Percentiles rank a stretch among this genome's conserved stretches.
Conservation (phyloP, 345 rosid genomes). For the Populus ilicifolia region DNA sequence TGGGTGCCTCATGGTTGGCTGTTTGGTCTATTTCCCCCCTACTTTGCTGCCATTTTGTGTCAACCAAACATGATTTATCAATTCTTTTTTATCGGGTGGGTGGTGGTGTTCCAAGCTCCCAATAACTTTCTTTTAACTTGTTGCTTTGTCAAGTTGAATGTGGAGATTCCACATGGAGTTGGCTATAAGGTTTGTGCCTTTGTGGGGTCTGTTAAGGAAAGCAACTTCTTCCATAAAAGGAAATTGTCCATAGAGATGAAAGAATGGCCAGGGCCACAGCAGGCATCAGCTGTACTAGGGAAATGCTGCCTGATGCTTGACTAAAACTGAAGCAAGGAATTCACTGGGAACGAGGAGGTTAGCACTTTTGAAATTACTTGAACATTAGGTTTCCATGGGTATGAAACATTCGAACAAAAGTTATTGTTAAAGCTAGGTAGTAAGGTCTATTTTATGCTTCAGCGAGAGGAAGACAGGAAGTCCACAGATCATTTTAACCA, state of each 20-base stretch:
- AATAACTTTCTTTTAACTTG: neutral
- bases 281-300: neutral
- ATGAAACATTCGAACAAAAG: neutral
- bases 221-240: neutral
- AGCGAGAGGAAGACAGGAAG: neutral
- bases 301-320: slow-evolving; percentile 10
- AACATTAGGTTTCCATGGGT: slow-evolving; percentile 2
- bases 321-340: slow-evolving; percentile 8
- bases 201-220: neutral
- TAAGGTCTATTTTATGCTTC: neutral
- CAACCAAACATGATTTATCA: neutral
- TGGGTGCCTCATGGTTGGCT: neutral
- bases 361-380: slow-evolving; percentile 1
- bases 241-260: neutral
- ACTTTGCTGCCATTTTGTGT: neutral
- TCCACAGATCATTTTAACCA: neutral
- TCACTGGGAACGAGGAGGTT: slow-evolving; percentile 2
- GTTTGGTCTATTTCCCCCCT: neutral
- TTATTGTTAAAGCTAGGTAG: neutral
- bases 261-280: neutral
- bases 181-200: neutral
- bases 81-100: neutral
- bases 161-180: neutral
- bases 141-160: neutral
- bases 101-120: neutral